Percentiles rank a stretch among this genome's conserved stretches.
Evolutionary conservation across 371 early-diverging fungal genomes (phyloP).

Genomic region (Mortierella sp.): DNA sequence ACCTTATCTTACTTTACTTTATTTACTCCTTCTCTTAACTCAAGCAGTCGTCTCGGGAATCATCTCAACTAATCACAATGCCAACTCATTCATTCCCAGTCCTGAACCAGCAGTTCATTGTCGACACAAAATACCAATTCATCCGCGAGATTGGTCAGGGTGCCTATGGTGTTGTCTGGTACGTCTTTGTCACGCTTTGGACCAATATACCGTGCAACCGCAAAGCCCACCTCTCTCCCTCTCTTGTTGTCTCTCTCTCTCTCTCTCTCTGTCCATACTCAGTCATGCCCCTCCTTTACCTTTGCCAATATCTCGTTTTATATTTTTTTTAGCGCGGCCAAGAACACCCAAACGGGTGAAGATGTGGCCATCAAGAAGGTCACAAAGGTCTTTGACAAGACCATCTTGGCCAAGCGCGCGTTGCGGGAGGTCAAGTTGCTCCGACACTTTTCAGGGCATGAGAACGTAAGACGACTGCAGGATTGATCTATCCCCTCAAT

Average conservation of each 20-base stretch:
- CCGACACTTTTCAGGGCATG: constrained; percentile 90
- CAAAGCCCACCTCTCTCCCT: too few relatives aligned
- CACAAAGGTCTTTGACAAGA: constrained; percentile 80
- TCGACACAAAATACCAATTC: constrained; percentile 82
- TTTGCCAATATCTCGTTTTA: not conserved
- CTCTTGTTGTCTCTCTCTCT: too few relatives aligned
- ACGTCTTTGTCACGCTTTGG: constrained; percentile 22
- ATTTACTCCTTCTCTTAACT: not conserved
- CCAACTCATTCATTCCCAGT: constrained; percentile 73
- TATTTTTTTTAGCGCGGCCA: constrained; percentile 72
- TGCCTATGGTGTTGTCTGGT: constrained; percentile 93
- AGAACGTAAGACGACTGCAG: constrained; percentile 72
- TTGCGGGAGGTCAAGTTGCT: constrained; percentile 91
- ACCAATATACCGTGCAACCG: not conserved
- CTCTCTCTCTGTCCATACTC: too few relatives aligned
- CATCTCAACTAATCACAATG: constrained; percentile 18
- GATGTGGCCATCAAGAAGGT: constrained; percentile 95
- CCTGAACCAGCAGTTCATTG: constrained; percentile 75
- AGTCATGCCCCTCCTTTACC: not conserved
- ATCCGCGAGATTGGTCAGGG: constrained; percentile 92
- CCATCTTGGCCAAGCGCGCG: constrained; percentile 87
- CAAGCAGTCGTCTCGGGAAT: not conserved
- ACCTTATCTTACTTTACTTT: not conserved
- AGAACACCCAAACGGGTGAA: constrained; percentile 80
- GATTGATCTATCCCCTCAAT: not conserved